Conservation (phyloP, 2,329 filamentous ascomycete genomes). For the Cercospora zeae-maydis region DNA sequence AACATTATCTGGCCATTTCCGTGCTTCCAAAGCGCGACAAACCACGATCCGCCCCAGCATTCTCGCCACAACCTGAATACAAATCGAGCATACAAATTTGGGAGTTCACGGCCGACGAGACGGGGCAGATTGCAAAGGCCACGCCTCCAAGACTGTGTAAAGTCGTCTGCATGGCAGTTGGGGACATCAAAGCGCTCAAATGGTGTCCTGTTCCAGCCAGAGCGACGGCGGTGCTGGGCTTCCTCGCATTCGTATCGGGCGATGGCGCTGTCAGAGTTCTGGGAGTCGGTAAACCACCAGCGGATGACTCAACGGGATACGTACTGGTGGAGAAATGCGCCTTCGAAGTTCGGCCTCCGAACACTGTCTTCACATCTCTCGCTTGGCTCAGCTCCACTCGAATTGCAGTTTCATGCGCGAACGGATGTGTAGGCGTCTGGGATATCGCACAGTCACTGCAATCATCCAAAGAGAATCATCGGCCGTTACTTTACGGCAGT, state of each 20-base stretch:
- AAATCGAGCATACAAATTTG: slow-evolving; percentile 57
- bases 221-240: slow-evolving; percentile 42
- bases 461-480: slow-evolving; percentile 25
- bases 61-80: slow-evolving; percentile 48
- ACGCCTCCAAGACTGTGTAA: slow-evolving; percentile 46
- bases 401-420: slow-evolving; percentile 54
- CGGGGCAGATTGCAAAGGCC: slow-evolving; percentile 44
- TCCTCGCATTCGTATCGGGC: slow-evolving; percentile 56
- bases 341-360: slow-evolving; percentile 50
- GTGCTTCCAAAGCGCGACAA: slow-evolving; percentile 32
- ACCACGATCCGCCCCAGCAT: slow-evolving; percentile 44
- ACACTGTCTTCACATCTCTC: slow-evolving; percentile 54
- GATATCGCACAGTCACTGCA: slow-evolving; percentile 36
- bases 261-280: slow-evolving; percentile 57
- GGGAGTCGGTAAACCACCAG: slow-evolving; percentile 42
- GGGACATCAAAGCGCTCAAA: slow-evolving; percentile 51
- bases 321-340: slow-evolving; percentile 47
- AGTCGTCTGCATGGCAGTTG: slow-evolving; percentile 57
- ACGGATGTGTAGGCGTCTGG: slow-evolving; percentile 56
- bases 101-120: slow-evolving; percentile 47
- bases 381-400: slow-evolving; percentile 56
- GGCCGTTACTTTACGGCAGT: slow-evolving; percentile 44
- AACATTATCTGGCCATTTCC: slow-evolving; percentile 55
- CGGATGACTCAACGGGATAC: slow-evolving; percentile 28
- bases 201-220: slow-evolving; percentile 53